phyloP scores from a whole-genome alignment of 2,329 filamentous ascomycete species.

The Fusarium coicis region DNA sequence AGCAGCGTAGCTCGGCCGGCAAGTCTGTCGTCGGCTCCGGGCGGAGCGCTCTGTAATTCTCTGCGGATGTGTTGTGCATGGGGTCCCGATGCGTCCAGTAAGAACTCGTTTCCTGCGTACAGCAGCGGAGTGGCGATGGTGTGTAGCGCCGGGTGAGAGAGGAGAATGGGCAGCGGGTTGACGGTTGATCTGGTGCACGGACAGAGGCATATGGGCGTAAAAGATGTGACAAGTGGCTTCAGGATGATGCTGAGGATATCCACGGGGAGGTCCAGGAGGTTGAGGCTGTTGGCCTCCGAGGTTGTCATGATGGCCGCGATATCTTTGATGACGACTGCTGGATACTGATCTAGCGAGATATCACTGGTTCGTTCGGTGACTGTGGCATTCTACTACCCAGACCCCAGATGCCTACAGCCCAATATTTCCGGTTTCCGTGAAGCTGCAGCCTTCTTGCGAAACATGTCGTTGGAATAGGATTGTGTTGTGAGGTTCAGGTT shows the following conservation, averaged over 20 bases:
- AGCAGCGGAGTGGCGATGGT: constrained; percentile 47
- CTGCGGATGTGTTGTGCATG: constrained; percentile 45
- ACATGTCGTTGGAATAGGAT: constrained; percentile 1
- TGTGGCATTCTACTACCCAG: constrained; percentile 2
- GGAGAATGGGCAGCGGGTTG: constrained; percentile 45
- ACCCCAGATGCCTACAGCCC: background rate
- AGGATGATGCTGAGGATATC: constrained; percentile 49
- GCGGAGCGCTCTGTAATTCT: constrained; percentile 30
- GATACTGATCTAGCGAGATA: background rate
- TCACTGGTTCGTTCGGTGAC: background rate
- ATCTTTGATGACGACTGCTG: background rate
- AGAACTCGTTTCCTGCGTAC: constrained; percentile 48
- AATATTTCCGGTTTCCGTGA: background rate
- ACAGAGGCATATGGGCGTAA: constrained; percentile 42
- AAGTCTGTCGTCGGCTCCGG: constrained; percentile 28
- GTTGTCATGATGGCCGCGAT: constrained; percentile 17
- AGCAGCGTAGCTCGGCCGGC: constrained; percentile 34
- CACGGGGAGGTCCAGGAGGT: constrained; percentile 50
- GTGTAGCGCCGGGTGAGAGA: constrained; percentile 49
- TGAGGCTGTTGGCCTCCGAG: constrained; percentile 26
- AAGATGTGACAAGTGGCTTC: constrained; percentile 43
- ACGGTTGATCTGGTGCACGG: constrained; percentile 41
- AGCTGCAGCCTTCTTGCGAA: background rate
- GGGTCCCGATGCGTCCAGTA: constrained; percentile 43
- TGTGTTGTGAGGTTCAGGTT: constrained; percentile 1